phyloP scores from a whole-genome alignment of 2,329 filamentous ascomycete species.

The Coniosporium tulheliwenetii region DNA sequence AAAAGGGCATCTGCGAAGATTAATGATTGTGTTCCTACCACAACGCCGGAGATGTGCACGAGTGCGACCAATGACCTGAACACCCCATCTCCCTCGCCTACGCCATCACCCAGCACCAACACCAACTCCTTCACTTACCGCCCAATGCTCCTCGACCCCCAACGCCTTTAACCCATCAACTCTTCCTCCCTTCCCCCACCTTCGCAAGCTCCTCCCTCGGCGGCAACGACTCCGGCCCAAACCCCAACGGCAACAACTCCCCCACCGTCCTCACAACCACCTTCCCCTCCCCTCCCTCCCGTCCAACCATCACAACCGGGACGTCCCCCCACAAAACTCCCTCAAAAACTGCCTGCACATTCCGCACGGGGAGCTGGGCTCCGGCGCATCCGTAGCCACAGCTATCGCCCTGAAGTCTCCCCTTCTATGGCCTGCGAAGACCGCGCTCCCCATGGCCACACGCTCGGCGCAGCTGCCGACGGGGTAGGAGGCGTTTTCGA shows the following conservation, averaged over 20 bases:
- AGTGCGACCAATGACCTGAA: too few species aligned
- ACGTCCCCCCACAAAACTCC: constrained; percentile 28
- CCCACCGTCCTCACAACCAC: neutral
- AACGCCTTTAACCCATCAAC: too few species aligned
- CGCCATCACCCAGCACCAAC: too few species aligned
- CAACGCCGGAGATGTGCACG: too few species aligned
- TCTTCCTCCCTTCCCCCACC: too few species aligned
- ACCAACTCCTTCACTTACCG: too few species aligned
- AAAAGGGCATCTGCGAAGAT: too few species aligned
- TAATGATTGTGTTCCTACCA: too few species aligned
- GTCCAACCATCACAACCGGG: neutral
- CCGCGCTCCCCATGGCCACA: constrained; percentile 70
- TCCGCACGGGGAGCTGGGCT: constrained; percentile 53
- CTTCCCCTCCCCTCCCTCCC: neutral
- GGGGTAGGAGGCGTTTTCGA: constrained; percentile 87
- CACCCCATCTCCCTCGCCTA: too few species aligned
- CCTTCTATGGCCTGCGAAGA: constrained; percentile 39
- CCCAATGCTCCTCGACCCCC: too few species aligned
- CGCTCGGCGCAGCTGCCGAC: constrained; percentile 93
- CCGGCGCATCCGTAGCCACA: constrained; percentile 58
- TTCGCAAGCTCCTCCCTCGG: neutral
- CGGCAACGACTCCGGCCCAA: neutral
- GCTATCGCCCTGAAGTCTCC: constrained; percentile 60
- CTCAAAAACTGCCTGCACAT: constrained; percentile 78
- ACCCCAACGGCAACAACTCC: neutral